Conservation (phyloP, 345 rosid species). For the Hevea brasiliensis region DNA sequence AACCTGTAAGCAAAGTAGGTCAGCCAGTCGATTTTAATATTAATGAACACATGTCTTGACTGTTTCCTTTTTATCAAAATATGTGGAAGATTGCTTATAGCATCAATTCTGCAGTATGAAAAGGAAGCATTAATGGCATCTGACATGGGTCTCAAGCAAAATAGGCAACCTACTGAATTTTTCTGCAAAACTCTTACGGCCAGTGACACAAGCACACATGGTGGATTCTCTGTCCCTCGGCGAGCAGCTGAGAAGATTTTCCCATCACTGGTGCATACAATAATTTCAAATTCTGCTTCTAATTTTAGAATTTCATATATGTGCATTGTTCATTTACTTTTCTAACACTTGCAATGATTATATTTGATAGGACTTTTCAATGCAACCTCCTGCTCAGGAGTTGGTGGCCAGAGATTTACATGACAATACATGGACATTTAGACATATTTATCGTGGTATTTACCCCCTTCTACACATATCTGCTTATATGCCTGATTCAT, state of each 20-base stretch:
- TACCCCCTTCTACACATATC: neutral
- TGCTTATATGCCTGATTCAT: neutral
- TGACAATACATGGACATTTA: constrained; percentile 55
- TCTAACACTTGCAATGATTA: constrained; percentile 18
- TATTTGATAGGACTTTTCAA: constrained; percentile 44
- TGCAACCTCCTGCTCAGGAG: constrained; percentile 74
- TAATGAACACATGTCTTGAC: neutral
- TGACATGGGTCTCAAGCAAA: constrained; percentile 77
- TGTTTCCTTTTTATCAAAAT: neutral
- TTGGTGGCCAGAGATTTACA: constrained; percentile 53
- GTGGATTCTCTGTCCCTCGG: constrained; percentile 97
- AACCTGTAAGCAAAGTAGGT: constrained; percentile 75
- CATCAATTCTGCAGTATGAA: constrained; percentile 58
- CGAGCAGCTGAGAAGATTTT: constrained; percentile 97
- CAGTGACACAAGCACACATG: constrained; percentile 95
- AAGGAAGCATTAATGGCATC: constrained; percentile 84
- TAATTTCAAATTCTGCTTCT: neutral
- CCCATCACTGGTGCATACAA: constrained; percentile 70
- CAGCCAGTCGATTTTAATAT: constrained; percentile 34
- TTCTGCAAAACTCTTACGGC: constrained; percentile 98
- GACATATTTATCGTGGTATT: constrained; percentile 63
- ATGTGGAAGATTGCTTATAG: constrained; percentile 10
- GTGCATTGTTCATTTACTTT: neutral
- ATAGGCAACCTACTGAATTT: constrained; percentile 82
- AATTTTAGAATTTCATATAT: constrained; percentile 1